Conservation (phyloP, 345 rosid species). For the Gossypium mustelinum region DNA sequence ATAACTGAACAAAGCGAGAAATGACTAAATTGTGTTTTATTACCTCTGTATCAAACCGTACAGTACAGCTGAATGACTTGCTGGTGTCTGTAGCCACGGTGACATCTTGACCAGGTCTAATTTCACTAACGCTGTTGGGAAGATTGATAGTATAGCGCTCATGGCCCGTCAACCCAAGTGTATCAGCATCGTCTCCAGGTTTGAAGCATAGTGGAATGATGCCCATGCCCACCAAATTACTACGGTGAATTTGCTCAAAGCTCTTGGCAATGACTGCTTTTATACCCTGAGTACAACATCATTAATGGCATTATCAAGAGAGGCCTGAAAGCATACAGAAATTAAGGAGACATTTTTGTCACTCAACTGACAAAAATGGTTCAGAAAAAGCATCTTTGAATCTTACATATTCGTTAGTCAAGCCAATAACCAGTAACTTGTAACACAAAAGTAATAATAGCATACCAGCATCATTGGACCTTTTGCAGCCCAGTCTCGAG, state of each 20-base stretch:
- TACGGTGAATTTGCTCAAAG: constrained; percentile 84
- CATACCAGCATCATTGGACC: constrained; percentile 87
- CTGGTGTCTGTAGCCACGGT: constrained; percentile 59
- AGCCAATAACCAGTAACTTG: not conserved
- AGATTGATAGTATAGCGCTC: constrained; percentile 71
- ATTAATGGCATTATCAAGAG: not conserved
- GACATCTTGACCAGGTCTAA: constrained; percentile 86
- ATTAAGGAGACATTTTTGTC: not conserved
- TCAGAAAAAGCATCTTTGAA: not conserved
- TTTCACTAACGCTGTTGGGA: constrained; percentile 52
- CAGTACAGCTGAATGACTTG: constrained; percentile 64
- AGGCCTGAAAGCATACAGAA: not conserved
- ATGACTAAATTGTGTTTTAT: not conserved
- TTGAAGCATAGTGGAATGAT: constrained; percentile 77
- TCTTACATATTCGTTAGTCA: not conserved
- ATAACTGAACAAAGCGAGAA: not conserved
- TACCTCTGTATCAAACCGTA: constrained; percentile 88
- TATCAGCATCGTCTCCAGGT: constrained; percentile 78
- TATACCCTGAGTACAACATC: constrained; percentile 55
- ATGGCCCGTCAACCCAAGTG: constrained; percentile 73
- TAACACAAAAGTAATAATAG: not conserved
- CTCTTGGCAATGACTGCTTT: constrained; percentile 89
- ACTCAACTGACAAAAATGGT: not conserved
- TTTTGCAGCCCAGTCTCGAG: constrained; percentile 99
- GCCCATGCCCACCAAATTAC: constrained; percentile 92